phyloP scores from a whole-genome alignment of 805 yeast species.

The Maudiozyma bulderi region DNA sequence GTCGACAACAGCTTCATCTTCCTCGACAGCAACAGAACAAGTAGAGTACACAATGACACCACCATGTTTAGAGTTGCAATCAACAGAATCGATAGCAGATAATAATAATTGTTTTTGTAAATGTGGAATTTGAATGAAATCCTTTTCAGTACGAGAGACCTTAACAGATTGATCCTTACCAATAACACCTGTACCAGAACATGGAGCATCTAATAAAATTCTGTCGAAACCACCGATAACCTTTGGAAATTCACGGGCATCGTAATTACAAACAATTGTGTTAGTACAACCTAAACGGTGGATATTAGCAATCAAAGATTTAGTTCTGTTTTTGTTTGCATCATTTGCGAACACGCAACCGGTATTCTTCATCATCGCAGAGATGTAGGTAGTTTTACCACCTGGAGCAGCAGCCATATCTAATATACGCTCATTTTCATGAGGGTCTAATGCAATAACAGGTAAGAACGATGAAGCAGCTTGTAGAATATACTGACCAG shows the following conservation, averaged over 20 bases:
- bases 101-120: slow-evolving; percentile 86
- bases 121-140: slow-evolving; percentile 93
- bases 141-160: slow-evolving; percentile 88
- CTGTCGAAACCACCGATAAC: slow-evolving; percentile 98
- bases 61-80: slow-evolving; percentile 83
- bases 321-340: slow-evolving; percentile 91
- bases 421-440: slow-evolving; percentile 85
- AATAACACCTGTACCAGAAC: slow-evolving; percentile 99
- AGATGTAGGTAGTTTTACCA: slow-evolving; percentile 91
- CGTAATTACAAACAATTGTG: slow-evolving; percentile 93
- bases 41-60: slow-evolving; percentile 95
- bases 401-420: slow-evolving; percentile 99
- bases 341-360: slow-evolving; percentile 97
- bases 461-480: slow-evolving; percentile 98
- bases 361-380: slow-evolving; percentile 96
- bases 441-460: slow-evolving; percentile 96
- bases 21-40: slow-evolving; percentile 97
- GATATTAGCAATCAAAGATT: slow-evolving; percentile 91
- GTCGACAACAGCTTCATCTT: slow-evolving; percentile 97
- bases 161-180: slow-evolving; percentile 95
- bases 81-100: slow-evolving; percentile 95
- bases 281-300: slow-evolving; percentile 95
- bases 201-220: slow-evolving; percentile 92
- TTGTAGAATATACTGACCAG: slow-evolving; percentile 95
- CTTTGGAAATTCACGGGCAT: slow-evolving; percentile 96